A percentile compares a stretch with the other conserved stretches of the same genome.
Evolutionary conservation across 441 rosid species (phyloP).

Genomic region (Jatropha podagrica): DNA sequence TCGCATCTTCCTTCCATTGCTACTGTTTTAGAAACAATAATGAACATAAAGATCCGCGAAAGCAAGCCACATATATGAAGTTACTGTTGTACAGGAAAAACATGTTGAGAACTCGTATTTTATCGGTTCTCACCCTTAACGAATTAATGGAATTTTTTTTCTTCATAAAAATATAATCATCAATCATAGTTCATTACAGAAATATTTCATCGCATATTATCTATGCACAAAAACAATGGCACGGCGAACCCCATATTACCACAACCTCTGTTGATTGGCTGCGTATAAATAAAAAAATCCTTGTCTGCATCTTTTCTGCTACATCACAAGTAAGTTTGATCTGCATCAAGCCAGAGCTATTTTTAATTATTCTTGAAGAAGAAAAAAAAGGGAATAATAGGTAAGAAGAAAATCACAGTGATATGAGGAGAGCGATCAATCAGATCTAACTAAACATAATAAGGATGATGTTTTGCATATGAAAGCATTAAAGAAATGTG

Average conservation of each 20-base stretch:
- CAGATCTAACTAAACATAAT: neutral
- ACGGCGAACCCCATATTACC: neutral
- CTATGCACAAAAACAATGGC: neutral
- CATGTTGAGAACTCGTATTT: neutral
- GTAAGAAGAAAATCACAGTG: neutral
- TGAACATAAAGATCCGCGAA: neutral
- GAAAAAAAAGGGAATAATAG: neutral
- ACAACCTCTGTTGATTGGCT: no score
- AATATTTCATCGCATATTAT: neutral
- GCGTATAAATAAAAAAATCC: no score
- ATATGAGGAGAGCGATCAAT: neutral
- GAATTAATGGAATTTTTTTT: neutral
- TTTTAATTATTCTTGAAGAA: neutral
- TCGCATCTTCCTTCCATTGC: neutral
- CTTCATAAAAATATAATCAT: neutral
- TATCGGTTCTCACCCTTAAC: neutral
- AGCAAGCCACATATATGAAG: neutral
- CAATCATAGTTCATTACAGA: no score
- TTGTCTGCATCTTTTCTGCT: no score
- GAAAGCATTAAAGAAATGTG: neutral
- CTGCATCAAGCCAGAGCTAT: conserved; percentile 4
- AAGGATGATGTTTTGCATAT: neutral
- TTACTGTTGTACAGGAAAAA: neutral
- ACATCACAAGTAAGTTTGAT: neutral
- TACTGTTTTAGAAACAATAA: neutral